Percentiles rank a stretch among this genome's conserved stretches.
These are phyloP conservation scores for Monosporascus sp. DNA, from an alignment of 2,329 filamentous ascomycete genomes.

Conservation along the genomic window DNA sequence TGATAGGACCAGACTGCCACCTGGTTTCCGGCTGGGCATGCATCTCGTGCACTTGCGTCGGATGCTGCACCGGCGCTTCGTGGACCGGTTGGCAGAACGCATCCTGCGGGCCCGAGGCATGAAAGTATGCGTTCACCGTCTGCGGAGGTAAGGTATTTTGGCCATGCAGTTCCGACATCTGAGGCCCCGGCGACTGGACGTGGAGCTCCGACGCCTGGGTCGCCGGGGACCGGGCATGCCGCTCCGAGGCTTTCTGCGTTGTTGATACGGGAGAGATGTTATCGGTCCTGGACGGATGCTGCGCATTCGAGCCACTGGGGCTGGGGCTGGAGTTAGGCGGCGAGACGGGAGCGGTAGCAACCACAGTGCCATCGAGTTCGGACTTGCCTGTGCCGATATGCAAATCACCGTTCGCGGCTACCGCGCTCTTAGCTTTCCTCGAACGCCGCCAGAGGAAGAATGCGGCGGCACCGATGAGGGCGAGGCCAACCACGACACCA, in stretches of 20 bases:
- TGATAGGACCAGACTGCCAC: slow-evolving; percentile 22
- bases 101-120: slow-evolving; percentile 8
- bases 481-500: slow-evolving; percentile 27
- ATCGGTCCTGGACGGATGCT: slow-evolving; percentile 7
- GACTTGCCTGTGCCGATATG: slow-evolving; percentile 11
- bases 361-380: slow-evolving; percentile 19
- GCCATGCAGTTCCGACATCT: slow-evolving; percentile 10
- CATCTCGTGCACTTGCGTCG: slow-evolving; percentile 8
- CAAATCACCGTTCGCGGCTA: not conserved
- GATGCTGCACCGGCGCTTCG: slow-evolving; percentile 15
- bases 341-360: slow-evolving; percentile 3
- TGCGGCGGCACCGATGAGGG: slow-evolving; percentile 23
- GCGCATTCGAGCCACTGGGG: slow-evolving; percentile 7
- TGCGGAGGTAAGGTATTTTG: slow-evolving; percentile 9
- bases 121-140: not conserved
- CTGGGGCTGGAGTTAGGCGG: slow-evolving; percentile 13
- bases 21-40: slow-evolving; percentile 14
- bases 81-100: slow-evolving; percentile 15
- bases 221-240: slow-evolving; percentile 8
- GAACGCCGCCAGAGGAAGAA: slow-evolving; percentile 30
- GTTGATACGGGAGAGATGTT: slow-evolving; percentile 20
- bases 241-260: slow-evolving; percentile 12
- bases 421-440: slow-evolving; percentile 5
- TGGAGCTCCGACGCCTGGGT: slow-evolving; percentile 15
- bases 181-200: slow-evolving; percentile 7